A percentile compares a stretch with the other conserved stretches of the same genome.
These are phyloP conservation scores for Huntiella bhutanensis DNA, from an alignment of 2,329 filamentous ascomycete species.

Conservation along the genomic window DNA sequence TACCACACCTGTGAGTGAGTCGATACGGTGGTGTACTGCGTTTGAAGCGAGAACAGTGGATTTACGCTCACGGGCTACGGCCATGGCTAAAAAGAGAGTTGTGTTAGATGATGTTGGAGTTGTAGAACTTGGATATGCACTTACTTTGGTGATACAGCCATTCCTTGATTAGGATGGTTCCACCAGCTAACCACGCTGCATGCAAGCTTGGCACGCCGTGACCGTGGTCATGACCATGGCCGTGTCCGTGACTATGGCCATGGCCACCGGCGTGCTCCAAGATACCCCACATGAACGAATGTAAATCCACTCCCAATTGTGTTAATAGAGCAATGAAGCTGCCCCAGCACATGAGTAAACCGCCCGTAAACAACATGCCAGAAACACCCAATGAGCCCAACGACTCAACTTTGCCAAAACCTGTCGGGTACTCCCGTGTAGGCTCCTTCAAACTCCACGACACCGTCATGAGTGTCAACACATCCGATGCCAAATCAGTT, in stretches of 20 bases:
- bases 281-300: conserved; percentile 44
- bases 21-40: conserved; percentile 87
- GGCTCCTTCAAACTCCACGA: conserved; percentile 81
- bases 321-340: conserved; percentile 27
- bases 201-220: conserved; percentile 62
- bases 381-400: conserved; percentile 86
- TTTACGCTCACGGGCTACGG: conserved; percentile 81
- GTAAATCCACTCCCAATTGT: conserved; percentile 12
- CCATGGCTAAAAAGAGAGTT: conserved; percentile 48
- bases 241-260: conserved; percentile 42
- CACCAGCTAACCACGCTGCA: conserved; percentile 82
- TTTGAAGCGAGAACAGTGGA: conserved; percentile 93
- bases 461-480: conserved; percentile 85
- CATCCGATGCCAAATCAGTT: conserved; percentile 84
- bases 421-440: conserved; percentile 64
- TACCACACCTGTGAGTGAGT: conserved; percentile 87
- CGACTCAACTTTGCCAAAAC: conserved; percentile 96
- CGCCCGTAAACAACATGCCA: conserved; percentile 71
- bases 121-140: conserved; percentile 20
- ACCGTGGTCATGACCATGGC: conserved; percentile 23
- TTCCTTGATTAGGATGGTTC: conserved; percentile 83
- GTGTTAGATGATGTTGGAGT: neutral
- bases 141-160: conserved; percentile 93
- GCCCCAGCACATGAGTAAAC: conserved; percentile 78
- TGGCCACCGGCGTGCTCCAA: conserved; percentile 43